Base-by-base conservation (phyloP, 306 rosid genomes). In the Lablab purpureus region DNA sequence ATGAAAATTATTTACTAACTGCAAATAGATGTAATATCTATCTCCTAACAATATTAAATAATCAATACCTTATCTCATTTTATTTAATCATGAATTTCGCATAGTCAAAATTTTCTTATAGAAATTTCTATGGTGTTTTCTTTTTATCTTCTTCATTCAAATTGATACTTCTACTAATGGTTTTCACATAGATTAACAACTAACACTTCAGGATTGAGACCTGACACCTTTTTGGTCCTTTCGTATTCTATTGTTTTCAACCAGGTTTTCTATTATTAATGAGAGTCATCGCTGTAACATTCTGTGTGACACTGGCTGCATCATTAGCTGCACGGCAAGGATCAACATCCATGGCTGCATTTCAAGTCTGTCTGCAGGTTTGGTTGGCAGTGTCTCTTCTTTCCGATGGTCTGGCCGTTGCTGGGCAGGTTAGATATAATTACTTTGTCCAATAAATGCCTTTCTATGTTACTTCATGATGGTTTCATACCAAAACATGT, bases 351-450 rank as follows among this genome's bases (percentile, higher is more conserved):
- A 94, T 94, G 99, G 99, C 99, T 27, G 99, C 99, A 64, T 94
- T 92, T 87, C 99, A 94, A 84, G 93, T 94, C 65, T 94, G 97
- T 84, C 84, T 94, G 84, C 99, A 94, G 84, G 82, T 94, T 85
- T 94, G 99, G 99, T 74, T 94, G 89, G 89, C 99, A 54, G 89
- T 88, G 51, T 94, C 99, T 55, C 97, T 94, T 86, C 93, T 94
- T 45, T 95, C 99, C 0, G 99, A 94, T 66, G 99, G 99, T 77
- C 86, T 94, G 11, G 99, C 99, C 25, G 97, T 94, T 77, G 97
- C 99, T 30, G 99, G 97, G 18, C 99, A 94, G 98, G 98, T 94
- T 58, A 50, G 88, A 75, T 74, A 80, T 62, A 17, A 75, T 65
- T 68, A 32, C 19, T 64, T 22, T 23, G 17, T 30, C 55, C 47